Percentiles rank a stretch among this genome's conserved stretches.
Conservation (phyloP, 164 flowering plant species). For the Tetracentron sinense region DNA sequence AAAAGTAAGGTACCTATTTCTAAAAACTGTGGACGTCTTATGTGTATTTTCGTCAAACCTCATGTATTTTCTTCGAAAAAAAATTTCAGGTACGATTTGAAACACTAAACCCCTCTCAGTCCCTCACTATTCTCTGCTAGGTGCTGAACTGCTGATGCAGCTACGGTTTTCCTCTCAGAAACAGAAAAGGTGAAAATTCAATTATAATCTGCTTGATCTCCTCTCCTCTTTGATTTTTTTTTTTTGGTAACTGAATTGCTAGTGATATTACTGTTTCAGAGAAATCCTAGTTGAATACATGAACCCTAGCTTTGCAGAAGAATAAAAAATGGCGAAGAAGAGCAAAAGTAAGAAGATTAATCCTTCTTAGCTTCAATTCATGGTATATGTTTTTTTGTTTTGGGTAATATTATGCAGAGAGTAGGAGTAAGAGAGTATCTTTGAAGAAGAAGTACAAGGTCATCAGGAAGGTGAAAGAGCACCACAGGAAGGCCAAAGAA, state of each 20-base stretch:
- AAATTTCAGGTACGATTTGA: no score
- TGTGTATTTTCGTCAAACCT: no score
- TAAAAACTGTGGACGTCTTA: no score
- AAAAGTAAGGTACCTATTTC: no score
- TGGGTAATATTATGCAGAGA: conserved; percentile 43
- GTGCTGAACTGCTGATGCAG: no score
- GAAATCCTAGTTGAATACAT: neutral
- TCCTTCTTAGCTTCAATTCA: neutral
- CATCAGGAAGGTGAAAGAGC: conserved; percentile 78
- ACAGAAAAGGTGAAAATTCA: no score
- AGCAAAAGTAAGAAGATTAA: conserved; percentile 27
- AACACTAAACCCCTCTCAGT: no score
- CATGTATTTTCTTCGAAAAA: no score
- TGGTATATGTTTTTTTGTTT: neutral
- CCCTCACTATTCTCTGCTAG: no score
- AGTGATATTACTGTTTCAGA: neutral
- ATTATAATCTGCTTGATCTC: neutral
- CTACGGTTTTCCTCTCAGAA: no score
- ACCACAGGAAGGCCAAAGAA: conserved; percentile 89
- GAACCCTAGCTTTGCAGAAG: neutral
- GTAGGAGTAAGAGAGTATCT: conserved; percentile 87
- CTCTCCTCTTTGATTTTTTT: no score
- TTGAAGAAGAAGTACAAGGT: conserved; percentile 86
- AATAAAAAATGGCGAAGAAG: conserved; percentile 27
- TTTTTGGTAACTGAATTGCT: neutral